These are phyloP conservation scores for Kappamyces sp. DNA, from an alignment of 192 early-diverging fungal genomes.

Conservation along the genomic window DNA sequence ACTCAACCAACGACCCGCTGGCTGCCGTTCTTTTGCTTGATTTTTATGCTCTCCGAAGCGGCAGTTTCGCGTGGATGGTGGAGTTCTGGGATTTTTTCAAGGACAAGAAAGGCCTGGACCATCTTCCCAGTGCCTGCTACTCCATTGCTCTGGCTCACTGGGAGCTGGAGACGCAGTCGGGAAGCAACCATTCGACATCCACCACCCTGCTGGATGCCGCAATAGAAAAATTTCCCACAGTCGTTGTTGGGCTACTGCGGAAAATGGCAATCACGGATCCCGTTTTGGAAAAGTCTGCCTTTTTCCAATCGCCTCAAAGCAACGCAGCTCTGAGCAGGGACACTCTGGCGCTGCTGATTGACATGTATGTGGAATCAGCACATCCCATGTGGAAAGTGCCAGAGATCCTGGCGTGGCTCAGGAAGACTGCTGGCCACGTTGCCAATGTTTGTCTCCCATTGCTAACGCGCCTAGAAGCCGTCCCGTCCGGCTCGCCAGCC, in stretches of 20 bases:
- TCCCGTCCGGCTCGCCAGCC: no score
- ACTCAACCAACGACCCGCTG: conserved; percentile 71
- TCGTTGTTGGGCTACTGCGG: conserved; percentile 55
- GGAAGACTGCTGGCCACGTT: background rate
- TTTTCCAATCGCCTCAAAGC: conserved; percentile 45
- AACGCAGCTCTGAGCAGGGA: conserved; percentile 7
- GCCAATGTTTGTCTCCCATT: background rate
- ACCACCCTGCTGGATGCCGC: conserved; percentile 59
- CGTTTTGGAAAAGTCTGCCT: conserved; percentile 42
- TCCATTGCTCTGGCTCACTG: conserved; percentile 71
- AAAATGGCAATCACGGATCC: conserved; percentile 60
- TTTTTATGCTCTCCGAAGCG: conserved; percentile 75
- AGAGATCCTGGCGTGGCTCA: conserved; percentile 50
- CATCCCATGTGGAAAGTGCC: conserved; percentile 81
- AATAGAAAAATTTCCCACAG: conserved; percentile 65
- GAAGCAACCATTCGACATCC: conserved; percentile 32
- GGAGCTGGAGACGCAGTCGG: conserved; percentile 54
- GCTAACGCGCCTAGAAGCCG: no score
- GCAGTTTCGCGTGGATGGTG: conserved; percentile 48
- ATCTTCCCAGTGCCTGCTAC: conserved; percentile 39
- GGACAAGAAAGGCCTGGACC: conserved; percentile 18
- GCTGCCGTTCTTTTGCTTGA: conserved; percentile 74
- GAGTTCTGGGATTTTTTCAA: conserved; percentile 39
- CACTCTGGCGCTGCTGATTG: conserved; percentile 38
- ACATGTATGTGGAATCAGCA: conserved; percentile 69